phyloP scores from a whole-genome alignment of 179 eudicot species.

The Silene coronaria region DNA sequence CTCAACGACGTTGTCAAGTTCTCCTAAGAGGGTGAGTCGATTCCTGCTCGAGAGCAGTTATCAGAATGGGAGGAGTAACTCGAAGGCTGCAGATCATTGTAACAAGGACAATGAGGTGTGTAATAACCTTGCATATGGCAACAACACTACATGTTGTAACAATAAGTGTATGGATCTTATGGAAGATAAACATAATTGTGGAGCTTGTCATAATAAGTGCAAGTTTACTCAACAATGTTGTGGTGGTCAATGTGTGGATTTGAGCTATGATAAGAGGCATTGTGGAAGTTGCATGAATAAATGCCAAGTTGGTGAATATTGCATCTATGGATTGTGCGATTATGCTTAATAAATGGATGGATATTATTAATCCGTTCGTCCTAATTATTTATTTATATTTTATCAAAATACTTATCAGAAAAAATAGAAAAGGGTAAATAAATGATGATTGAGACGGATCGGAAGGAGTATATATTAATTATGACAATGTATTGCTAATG shows the following conservation, averaged over 20 bases:
- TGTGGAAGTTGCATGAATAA: conserved; percentile 51
- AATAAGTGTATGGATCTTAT: conserved; percentile 56
- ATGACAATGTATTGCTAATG: not conserved
- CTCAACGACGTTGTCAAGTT: not conserved
- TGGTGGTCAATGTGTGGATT: conserved; percentile 45
- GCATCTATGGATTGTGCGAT: conserved; percentile 60
- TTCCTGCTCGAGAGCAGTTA: not conserved
- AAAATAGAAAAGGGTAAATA: no score
- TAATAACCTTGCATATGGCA: conserved; percentile 1
- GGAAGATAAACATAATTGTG: conserved; percentile 38
- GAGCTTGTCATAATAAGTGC: conserved; percentile 57
- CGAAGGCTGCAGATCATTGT: conserved; percentile 51
- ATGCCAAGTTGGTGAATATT: conserved; percentile 35
- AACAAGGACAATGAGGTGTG: conserved; percentile 46
- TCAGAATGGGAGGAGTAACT: conserved; percentile 16
- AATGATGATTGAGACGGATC: no score
- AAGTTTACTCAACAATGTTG: conserved; percentile 56
- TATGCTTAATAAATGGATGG: conserved; percentile 37
- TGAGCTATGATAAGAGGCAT: conserved; percentile 48
- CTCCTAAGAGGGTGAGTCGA: not conserved
- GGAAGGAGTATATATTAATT: no score
- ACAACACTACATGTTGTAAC: conserved; percentile 51
- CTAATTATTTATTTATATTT: no score
- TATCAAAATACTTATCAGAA: no score
- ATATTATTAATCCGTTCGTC: no score